Evolutionary conservation across 345 rosid genomes (phyloP), one percentile per base, ranked within the genome.

Genomic region (Isatis tinctoria): DNA sequence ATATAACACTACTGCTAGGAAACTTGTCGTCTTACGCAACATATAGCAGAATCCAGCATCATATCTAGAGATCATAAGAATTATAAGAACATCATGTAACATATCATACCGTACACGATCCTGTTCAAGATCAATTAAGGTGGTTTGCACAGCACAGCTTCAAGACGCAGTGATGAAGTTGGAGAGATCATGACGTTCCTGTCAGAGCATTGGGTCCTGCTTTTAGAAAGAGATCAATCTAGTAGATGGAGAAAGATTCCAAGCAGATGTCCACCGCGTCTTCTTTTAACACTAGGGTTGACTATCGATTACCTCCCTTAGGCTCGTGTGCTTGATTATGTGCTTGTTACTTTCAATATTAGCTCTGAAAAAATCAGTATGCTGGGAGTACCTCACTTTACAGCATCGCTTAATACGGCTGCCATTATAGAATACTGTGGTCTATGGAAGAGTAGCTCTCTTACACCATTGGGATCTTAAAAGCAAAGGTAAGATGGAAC

Each of bases 201-300:
- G 56, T 30, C 70, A 14, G 70, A 63, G 63, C 54, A 62, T 63
- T 73, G 77, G 70, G 65, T 43, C 57, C 54, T 73, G 1, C 12
- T 53, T 9, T 37, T 73, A 26, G 69, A 49, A 61, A 61, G 61
- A 62, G 53, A 20, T 13, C 54, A 9, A 39, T 13, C 44, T 28
- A 64, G 64, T 53, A 54, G 37, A 5, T 53, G 76, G 70, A 64
- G 37, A 63, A 64, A 54, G 3, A 54, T 73, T 10, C 8, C 45
- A 52, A 12, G 76, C 61, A 0, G 0, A 18, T 62, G 10, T 72
- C 56, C 33, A 35, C 41, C 69, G 28, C 70, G 63, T 63, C 2
- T 2, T 40, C 63, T 14, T 49, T 3, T 18, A 5, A 8, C 12
- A 27, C 8, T 3, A 11, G 37, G 35, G 16, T 8, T 36, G 59